These are phyloP conservation scores for Stagonosporopsis cucurbitacearum DNA, from an alignment of 2,329 filamentous ascomycete species.

Conservation along the genomic window DNA sequence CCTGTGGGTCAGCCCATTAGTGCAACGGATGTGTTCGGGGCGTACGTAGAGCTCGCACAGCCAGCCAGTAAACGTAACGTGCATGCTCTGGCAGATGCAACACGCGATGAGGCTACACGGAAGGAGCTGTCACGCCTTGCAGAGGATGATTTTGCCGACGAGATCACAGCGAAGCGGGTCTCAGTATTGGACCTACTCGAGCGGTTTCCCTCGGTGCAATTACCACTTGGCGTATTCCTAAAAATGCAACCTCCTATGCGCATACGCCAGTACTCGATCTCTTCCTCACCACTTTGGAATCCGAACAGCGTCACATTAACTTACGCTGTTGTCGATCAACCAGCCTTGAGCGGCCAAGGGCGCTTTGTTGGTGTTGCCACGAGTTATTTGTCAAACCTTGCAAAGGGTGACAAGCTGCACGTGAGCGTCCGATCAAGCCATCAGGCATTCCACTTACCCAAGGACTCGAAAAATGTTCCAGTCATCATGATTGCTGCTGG, in stretches of 20 bases:
- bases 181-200: slow-evolving; percentile 75
- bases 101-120: slow-evolving; percentile 58
- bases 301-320: slow-evolving; percentile 67
- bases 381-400: slow-evolving; percentile 51
- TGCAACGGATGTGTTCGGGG: slow-evolving; percentile 68
- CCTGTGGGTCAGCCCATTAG: slow-evolving; percentile 67
- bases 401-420: slow-evolving; percentile 51
- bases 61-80: slow-evolving; percentile 72
- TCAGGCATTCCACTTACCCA: slow-evolving; percentile 54
- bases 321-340: slow-evolving; percentile 68
- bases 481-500: slow-evolving; percentile 51
- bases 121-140: slow-evolving; percentile 58
- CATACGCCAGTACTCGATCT: slow-evolving; percentile 80
- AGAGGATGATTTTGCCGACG: slow-evolving; percentile 46
- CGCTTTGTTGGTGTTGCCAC: slow-evolving; percentile 54
- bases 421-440: slow-evolving; percentile 52
- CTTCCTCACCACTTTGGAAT: slow-evolving; percentile 71
- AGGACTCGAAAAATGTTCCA: slow-evolving; percentile 49
- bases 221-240: slow-evolving; percentile 72
- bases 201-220: slow-evolving; percentile 60
- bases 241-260: slow-evolving; percentile 78
- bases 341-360: slow-evolving; percentile 55
- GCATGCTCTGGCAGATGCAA: slow-evolving; percentile 57
- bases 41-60: slow-evolving; percentile 75
- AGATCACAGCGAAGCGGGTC: slow-evolving; percentile 61